Conservation (phyloP, 139 green algal species). For the Micromonas commoda region DNA sequence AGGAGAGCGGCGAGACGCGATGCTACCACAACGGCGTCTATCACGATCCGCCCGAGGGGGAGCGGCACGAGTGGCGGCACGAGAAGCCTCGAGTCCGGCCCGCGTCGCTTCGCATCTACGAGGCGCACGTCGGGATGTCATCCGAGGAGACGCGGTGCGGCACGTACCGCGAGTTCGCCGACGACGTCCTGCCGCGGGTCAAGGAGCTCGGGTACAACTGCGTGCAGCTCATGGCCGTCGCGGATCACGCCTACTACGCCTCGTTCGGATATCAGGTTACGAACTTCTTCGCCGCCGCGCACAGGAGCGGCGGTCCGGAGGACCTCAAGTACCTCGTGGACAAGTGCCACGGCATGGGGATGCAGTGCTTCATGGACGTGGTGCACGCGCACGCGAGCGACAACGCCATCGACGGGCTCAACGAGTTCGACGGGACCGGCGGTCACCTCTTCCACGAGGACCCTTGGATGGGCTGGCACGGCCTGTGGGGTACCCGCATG, state of each 20-base stretch:
- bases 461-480: slow-evolving; percentile 5
- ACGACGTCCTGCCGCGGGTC: slow-evolving; percentile 66
- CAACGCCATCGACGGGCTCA: slow-evolving; percentile 34
- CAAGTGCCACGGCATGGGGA: slow-evolving; percentile 35
- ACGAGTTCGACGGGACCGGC: slow-evolving; percentile 18
- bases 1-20: background rate
- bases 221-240: slow-evolving; percentile 34
- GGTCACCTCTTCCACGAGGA: slow-evolving; percentile 26
- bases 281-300: slow-evolving; percentile 23
- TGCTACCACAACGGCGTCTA: slow-evolving; percentile 17
- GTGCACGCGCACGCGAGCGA: slow-evolving; percentile 33
- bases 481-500: slow-evolving; percentile 29
- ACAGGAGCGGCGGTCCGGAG: slow-evolving; percentile 29
- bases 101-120: slow-evolving; percentile 27
- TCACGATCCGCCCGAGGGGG: slow-evolving; percentile 26
- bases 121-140: slow-evolving; percentile 34
- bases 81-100: slow-evolving; percentile 40
- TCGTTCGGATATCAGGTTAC: slow-evolving; percentile 40
- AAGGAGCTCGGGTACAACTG: slow-evolving; percentile 39
- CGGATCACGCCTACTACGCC: slow-evolving; percentile 34
- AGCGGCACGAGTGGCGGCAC: slow-evolving; percentile 45
- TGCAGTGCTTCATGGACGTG: slow-evolving; percentile 31
- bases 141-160: background rate
- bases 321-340: slow-evolving; percentile 43
- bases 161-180: slow-evolving; percentile 9